Base-by-base conservation (phyloP, 192 early-diverging fungal species). In the Backusella macrospora region DNA sequence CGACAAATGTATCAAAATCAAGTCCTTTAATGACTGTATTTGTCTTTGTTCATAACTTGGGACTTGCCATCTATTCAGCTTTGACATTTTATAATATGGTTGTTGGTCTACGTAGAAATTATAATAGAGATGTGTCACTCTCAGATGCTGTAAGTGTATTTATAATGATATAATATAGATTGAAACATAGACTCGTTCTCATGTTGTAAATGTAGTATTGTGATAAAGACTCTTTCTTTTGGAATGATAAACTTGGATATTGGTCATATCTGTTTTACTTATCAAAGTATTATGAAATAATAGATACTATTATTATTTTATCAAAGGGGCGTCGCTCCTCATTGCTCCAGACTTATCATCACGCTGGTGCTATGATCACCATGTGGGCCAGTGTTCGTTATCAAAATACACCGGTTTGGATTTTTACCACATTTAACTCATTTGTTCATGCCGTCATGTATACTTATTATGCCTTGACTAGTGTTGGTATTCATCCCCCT, bases 401-500 rank as follows among this genome's bases (percentile, higher is more conserved):
- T 55, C 84, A 85, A 66, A 82, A 91, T 1, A 87, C 91, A 1
- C 86, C 87, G n/a, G 88, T 93, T 74, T 93, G 92, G 87, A 90
- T 94, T 70, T 94, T 93, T 75, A 92, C 91, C 42, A 73, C 87
- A 42, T 87, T 91, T 84, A 96, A 96, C 86, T 93, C 92, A 21
- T 92, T 94, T 70, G 91, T 96, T 47, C 94, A 96, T 85, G 86
- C 90, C 68, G 69, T 96, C 52, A 96, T 96, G 93, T 96, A 95
- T 79, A 78, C 76, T 43, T 95, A 95, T 85, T 96, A 96, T 79
- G 87, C 90, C 65, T 78, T 86, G 59, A 93, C 92, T 7, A 88
- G 88, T 47, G 59, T 94, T 52, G 92, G 92, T 59, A 73, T 92
- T 47, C 88, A 86, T 76, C 91, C 91, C 37, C 92, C 92, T 14